These are phyloP conservation scores for Hypoxylon sp. DNA, from an alignment of 2,329 filamentous ascomycete genomes.

Conservation along the genomic window DNA sequence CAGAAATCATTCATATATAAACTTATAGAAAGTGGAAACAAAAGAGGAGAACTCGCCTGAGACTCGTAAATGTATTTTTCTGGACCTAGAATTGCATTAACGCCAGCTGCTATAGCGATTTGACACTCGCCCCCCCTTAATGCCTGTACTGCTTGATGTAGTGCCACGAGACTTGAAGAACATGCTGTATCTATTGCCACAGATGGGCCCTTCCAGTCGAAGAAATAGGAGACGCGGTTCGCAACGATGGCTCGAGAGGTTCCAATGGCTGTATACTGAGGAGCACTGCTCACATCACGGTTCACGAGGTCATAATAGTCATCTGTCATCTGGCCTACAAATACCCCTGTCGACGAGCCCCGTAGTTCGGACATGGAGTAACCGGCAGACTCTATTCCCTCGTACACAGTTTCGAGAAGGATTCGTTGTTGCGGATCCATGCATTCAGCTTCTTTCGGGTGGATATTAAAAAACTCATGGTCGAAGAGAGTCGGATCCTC, in stretches of 20 bases:
- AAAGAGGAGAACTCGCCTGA: no score
- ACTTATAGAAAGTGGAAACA: no score
- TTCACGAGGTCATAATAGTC: background rate
- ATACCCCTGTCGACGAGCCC: no score
- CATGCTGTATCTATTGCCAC: conserved; percentile 6
- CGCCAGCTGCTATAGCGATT: background rate
- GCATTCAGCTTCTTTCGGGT: no score
- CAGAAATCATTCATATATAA: no score
- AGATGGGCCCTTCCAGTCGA: background rate
- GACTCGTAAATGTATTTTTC: conserved; percentile 4
- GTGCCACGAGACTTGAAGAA: conserved; percentile 9
- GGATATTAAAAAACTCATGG: no score
- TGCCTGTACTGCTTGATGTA: conserved; percentile 1
- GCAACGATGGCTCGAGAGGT: background rate
- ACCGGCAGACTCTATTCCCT: no score
- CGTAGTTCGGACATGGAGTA: no score
- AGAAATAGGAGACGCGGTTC: background rate
- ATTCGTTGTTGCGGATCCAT: no score
- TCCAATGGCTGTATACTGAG: background rate
- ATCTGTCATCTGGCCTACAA: background rate
- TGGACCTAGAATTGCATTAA: conserved; percentile 6
- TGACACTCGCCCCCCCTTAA: background rate
- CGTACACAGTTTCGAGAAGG: no score
- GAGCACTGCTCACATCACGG: background rate
- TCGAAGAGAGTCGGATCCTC: no score